phyloP scores from a whole-genome alignment of 257 asterid species.

The Solanum gandarillasii region DNA sequence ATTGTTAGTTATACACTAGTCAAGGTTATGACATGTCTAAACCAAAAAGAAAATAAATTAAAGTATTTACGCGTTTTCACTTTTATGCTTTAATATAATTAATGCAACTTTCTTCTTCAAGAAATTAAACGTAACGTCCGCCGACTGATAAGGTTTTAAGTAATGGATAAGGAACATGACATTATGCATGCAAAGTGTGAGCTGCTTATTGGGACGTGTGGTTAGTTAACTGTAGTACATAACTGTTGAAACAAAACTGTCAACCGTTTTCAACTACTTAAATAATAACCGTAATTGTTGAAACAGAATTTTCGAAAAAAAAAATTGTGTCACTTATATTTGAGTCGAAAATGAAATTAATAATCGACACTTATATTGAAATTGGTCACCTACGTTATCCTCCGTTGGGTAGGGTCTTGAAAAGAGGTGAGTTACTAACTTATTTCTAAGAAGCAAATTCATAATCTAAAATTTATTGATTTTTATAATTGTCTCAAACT shows the following conservation, averaged over 20 bases:
- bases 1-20: background rate
- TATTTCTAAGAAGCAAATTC: too few relatives aligned
- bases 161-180: background rate
- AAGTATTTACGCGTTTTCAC: background rate
- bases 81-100: background rate
- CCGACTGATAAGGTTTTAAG: background rate
- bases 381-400: background rate
- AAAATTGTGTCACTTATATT: background rate
- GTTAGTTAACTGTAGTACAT: background rate
- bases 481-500: too few relatives aligned
- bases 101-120: background rate
- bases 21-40: background rate
- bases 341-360: background rate
- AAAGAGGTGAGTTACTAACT: too few relatives aligned
- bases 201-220: background rate
- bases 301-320: background rate
- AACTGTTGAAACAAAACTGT: too few relatives aligned
- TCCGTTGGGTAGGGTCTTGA: background rate
- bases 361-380: background rate
- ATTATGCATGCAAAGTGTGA: background rate
- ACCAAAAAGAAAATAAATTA: background rate
- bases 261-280: too few relatives aligned
- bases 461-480: too few relatives aligned
- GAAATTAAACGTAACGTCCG: background rate
- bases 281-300: background rate